Evolutionary conservation across 1,284 basidiomycete species (phyloP).

Genomic region (Leccinum pachyderme): DNA sequence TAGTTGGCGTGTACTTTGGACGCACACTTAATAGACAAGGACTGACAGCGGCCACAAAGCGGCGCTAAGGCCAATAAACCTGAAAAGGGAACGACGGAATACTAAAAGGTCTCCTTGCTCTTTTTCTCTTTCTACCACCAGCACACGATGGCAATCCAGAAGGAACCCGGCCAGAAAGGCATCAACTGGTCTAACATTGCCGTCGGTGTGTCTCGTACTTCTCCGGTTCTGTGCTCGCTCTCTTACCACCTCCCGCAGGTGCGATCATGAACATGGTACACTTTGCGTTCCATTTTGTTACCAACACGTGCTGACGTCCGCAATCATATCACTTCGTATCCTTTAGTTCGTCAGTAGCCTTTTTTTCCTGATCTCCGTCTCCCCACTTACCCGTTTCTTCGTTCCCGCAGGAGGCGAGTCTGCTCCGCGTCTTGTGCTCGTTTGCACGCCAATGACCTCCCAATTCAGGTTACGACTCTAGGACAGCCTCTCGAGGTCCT

Average conservation of each 20-base stretch:
- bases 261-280: constrained; percentile 94
- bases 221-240: constrained; percentile 12
- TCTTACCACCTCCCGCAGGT: constrained; percentile 48
- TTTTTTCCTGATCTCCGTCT: constrained; percentile 12
- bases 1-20: constrained; percentile 24
- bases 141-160: constrained; percentile 68
- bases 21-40: constrained; percentile 11
- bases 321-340: neutral
- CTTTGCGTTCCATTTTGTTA: constrained; percentile 5
- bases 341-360: constrained; percentile 28
- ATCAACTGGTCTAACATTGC: constrained; percentile 99
- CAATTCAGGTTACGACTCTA: constrained; percentile 83
- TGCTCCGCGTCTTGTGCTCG: neutral
- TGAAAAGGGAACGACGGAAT: constrained; percentile 6
- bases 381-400: constrained; percentile 16
- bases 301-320: constrained; percentile 7
- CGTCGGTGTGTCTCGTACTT: constrained; percentile 64
- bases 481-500: constrained; percentile 98
- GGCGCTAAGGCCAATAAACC: neutral
- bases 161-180: constrained; percentile 89
- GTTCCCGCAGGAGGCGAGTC: constrained; percentile 46
- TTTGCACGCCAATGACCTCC: constrained; percentile 6
- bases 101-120: constrained; percentile 15
- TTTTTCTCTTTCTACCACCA: constrained; percentile 11
- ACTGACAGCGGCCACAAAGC: neutral